Conservation (phyloP, 805 yeast species). For the Candida xyloterini region DNA sequence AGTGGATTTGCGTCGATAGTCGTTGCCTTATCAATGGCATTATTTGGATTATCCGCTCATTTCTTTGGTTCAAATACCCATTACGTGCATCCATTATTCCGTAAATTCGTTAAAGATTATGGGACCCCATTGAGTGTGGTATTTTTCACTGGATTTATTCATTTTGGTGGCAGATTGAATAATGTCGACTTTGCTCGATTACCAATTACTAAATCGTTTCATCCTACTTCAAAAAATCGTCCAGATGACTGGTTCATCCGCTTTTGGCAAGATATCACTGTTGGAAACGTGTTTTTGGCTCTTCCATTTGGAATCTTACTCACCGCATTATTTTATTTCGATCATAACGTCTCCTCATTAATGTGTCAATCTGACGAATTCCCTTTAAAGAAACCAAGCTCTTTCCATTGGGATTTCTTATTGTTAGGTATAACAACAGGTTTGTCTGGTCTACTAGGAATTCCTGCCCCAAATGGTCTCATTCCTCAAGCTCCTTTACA, state of each 20-base stretch:
- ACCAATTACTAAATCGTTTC: slow-evolving; percentile 69
- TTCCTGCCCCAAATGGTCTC: slow-evolving; percentile 95
- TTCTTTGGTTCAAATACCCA: slow-evolving; percentile 60
- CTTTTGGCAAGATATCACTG: slow-evolving; percentile 66
- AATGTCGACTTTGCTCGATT: slow-evolving; percentile 55
- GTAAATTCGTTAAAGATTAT: slow-evolving; percentile 81
- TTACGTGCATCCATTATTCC: slow-evolving; percentile 53
- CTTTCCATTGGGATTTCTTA: slow-evolving; percentile 91
- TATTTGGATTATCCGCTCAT: slow-evolving; percentile 65
- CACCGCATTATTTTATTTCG: slow-evolving; percentile 86
- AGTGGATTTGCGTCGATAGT: slow-evolving; percentile 63
- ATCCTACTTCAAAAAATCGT: slow-evolving; percentile 58
- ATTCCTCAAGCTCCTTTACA: slow-evolving; percentile 98
- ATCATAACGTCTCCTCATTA: slow-evolving; percentile 89
- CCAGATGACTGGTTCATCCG: slow-evolving; percentile 73
- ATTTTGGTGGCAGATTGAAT: slow-evolving; percentile 78
- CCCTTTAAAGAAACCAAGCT: slow-evolving; percentile 79
- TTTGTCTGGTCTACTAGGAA: slow-evolving; percentile 78
- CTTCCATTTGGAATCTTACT: slow-evolving; percentile 87
- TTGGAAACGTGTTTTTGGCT: slow-evolving; percentile 80
- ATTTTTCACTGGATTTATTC: slow-evolving; percentile 90
- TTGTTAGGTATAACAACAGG: slow-evolving; percentile 86
- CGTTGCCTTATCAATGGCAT: slow-evolving; percentile 69
- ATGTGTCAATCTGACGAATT: slow-evolving; percentile 86
- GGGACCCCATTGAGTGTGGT: slow-evolving; percentile 80